A percentile compares a stretch with the other conserved stretches of the same genome.
These are phyloP conservation scores for Alnus glutinosa DNA, from an alignment of 306 rosid genomes.

Conservation along the genomic window DNA sequence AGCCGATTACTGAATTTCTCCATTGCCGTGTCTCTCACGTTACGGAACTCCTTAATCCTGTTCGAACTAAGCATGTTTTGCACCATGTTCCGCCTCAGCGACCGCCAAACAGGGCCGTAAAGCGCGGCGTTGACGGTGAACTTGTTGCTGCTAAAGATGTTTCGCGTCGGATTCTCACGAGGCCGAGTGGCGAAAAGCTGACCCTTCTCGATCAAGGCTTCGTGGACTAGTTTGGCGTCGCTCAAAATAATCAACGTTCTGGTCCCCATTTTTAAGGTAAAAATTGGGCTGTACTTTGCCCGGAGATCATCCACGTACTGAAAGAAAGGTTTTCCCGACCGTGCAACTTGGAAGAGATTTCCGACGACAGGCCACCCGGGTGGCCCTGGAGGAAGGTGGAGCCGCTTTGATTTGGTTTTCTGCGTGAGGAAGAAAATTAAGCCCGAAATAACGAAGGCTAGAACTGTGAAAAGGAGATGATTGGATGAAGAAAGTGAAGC, in stretches of 20 bases:
- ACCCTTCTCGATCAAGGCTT: constrained; percentile 75
- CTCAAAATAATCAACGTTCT: constrained; percentile 65
- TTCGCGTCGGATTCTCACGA: constrained; percentile 76
- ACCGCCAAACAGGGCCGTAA: constrained; percentile 82
- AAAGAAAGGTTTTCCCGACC: constrained; percentile 69
- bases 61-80: constrained; percentile 91
- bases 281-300: constrained; percentile 58
- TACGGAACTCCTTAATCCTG: constrained; percentile 65
- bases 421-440: constrained; percentile 49
- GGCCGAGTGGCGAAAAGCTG: constrained; percentile 61
- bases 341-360: constrained; percentile 76
- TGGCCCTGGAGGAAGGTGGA: constrained; percentile 84
- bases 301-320: constrained; percentile 45
- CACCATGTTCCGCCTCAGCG: constrained; percentile 81
- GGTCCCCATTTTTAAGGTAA: constrained; percentile 87
- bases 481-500: constrained; percentile 42
- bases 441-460: constrained; percentile 51
- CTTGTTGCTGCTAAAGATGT: constrained; percentile 75
- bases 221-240: constrained; percentile 64
- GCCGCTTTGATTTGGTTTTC: constrained; percentile 42
- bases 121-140: constrained; percentile 81
- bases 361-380: constrained; percentile 97
- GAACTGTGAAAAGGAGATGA: constrained; percentile 50
- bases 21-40: constrained; percentile 68
- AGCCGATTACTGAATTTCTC: constrained; percentile 57